These are phyloP conservation scores for Graphiopsis chlorocephala DNA, from an alignment of 2,329 filamentous ascomycete genomes.

Conservation along the genomic window DNA sequence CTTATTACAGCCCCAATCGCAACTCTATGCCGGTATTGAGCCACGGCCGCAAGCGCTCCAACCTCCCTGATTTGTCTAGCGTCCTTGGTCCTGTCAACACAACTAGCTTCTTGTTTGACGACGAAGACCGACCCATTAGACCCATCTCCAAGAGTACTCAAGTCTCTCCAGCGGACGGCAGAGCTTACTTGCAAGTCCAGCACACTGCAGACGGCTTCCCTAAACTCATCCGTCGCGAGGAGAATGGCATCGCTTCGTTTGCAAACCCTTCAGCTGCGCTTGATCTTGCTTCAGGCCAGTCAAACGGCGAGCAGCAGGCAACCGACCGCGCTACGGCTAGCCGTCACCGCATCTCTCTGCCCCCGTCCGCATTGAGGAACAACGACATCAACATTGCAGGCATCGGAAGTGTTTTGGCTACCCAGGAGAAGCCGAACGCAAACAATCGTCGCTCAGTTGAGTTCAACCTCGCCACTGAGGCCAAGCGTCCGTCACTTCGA, in stretches of 20 bases:
- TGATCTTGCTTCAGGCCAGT: slow-evolving; percentile 70
- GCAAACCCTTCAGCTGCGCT: slow-evolving; percentile 71
- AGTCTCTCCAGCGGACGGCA: slow-evolving; percentile 61
- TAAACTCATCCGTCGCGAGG: slow-evolving; percentile 68
- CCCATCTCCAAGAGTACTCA: slow-evolving; percentile 32
- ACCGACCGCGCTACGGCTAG: slow-evolving; percentile 58
- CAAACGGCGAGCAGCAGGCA: slow-evolving; percentile 57
- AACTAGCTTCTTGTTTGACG: slow-evolving; percentile 78
- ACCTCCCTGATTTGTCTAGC: slow-evolving; percentile 43
- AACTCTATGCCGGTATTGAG: slow-evolving; percentile 90
- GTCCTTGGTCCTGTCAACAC: slow-evolving; percentile 80
- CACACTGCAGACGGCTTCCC: slow-evolving; percentile 83
- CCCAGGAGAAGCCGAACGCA: slow-evolving; percentile 39
- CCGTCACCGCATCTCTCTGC: slow-evolving; percentile 43
- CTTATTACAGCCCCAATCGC: slow-evolving; percentile 67
- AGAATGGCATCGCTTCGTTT: slow-evolving; percentile 64
- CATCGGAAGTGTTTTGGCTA: slow-evolving; percentile 40
- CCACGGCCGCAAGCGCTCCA: slow-evolving; percentile 65
- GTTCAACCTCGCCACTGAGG: slow-evolving; percentile 43
- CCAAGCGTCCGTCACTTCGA: slow-evolving; percentile 47
- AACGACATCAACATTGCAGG: slow-evolving; percentile 33
- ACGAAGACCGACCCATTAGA: slow-evolving; percentile 55
- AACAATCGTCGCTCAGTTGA: slow-evolving; percentile 49
- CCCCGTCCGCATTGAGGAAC: slow-evolving; percentile 35
- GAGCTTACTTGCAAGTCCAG: slow-evolving; percentile 67